phyloP scores from a whole-genome alignment of 2,329 filamentous ascomycete species.

The Aspergillaceae sp. region DNA sequence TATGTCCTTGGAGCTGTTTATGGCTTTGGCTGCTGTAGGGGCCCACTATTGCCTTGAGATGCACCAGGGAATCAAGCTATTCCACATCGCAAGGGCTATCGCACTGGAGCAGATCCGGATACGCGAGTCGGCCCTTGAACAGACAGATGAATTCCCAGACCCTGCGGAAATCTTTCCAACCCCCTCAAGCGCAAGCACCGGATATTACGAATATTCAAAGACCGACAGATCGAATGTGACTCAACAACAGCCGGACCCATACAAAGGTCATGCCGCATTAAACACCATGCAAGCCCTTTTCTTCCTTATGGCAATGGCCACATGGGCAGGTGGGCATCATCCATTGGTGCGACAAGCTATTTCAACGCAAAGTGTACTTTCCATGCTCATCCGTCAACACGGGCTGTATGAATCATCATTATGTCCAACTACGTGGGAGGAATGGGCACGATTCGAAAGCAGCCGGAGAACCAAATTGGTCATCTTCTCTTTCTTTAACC shows the following conservation, averaged over 20 bases:
- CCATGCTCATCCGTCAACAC: background rate
- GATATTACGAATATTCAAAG: background rate
- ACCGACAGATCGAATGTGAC: background rate
- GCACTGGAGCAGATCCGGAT: background rate
- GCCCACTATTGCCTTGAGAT: slow-evolving; percentile 4
- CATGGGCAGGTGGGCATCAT: background rate
- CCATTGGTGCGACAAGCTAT: background rate
- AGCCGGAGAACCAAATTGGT: slow-evolving; percentile 20
- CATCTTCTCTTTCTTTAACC: slow-evolving; percentile 19
- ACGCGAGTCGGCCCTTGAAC: background rate
- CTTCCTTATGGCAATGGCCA: background rate
- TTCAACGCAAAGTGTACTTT: background rate
- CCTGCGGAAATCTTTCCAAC: no score
- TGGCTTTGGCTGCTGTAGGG: slow-evolving; percentile 2
- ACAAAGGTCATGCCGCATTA: background rate
- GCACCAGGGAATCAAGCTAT: slow-evolving; percentile 1
- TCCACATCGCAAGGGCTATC: background rate
- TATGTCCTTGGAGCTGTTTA: slow-evolving; percentile 2
- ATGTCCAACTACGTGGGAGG: slow-evolving; percentile 9
- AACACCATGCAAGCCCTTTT: background rate
- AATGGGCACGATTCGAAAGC: slow-evolving; percentile 16
- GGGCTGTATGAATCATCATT: background rate
- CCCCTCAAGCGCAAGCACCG: no score
- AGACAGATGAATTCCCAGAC: background rate
- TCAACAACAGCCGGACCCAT: no score